Percentiles rank a stretch among this genome's conserved stretches.
Conservation (phyloP, 352 stramenopile species). For the Phytophthora pistaciae region DNA sequence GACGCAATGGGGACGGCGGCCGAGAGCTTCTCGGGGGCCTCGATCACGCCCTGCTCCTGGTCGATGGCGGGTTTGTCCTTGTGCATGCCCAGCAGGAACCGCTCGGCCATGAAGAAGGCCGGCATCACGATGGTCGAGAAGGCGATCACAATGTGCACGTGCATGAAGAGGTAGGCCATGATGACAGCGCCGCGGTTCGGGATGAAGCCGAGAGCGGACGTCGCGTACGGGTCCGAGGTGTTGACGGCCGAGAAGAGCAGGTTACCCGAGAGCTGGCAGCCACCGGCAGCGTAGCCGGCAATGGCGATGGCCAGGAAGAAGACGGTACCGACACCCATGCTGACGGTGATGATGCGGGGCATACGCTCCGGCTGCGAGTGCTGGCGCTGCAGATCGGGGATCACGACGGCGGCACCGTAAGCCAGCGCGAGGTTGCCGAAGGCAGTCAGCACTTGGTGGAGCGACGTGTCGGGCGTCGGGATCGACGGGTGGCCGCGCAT, state of each 20-base stretch:
- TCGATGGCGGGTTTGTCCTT: conserved; percentile 19
- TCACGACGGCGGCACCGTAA: conserved; percentile 41
- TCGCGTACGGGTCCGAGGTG: conserved; percentile 25
- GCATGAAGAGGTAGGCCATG: conserved; percentile 51
- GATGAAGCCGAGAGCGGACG: conserved; percentile 38
- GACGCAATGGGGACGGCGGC: conserved; percentile 12
- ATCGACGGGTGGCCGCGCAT: conserved; percentile 43
- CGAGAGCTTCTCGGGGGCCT: conserved; percentile 33
- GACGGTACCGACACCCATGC: conserved; percentile 40
- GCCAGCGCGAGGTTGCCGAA: conserved; percentile 46
- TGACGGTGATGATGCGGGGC: conserved; percentile 51
- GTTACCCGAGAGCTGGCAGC: conserved; percentile 52
- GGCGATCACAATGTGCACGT: conserved; percentile 56
- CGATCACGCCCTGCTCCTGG: conserved; percentile 19
- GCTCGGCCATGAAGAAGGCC: conserved; percentile 51
- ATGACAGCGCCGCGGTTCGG: conserved; percentile 37
- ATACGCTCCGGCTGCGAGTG: conserved; percentile 57
- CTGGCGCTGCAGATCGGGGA: conserved; percentile 45
- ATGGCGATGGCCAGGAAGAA: conserved; percentile 55
- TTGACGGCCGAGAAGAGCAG: conserved; percentile 46
- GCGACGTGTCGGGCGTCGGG: conserved; percentile 32
- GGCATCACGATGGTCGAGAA: conserved; percentile 56
- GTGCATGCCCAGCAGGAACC: conserved; percentile 55
- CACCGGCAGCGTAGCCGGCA: conserved; percentile 46
- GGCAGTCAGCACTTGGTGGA: conserved; percentile 38